Evolutionary conservation across 371 early-diverging fungal genomes (phyloP).

Genomic region (Rhizopus stolonifer): DNA sequence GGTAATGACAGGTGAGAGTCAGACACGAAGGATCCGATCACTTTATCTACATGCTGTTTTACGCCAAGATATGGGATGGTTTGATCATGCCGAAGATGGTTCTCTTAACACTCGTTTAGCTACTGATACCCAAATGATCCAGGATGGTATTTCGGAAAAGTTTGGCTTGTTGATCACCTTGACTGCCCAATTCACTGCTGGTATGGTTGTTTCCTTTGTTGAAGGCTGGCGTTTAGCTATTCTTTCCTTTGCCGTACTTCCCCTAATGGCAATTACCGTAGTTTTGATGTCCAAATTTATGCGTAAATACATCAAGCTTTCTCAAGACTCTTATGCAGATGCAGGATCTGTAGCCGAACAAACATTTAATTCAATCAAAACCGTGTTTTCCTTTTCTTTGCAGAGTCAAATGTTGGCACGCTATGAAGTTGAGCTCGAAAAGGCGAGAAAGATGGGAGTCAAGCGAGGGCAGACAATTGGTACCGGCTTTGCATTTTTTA

Average conservation of each 20-base stretch:
- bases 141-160: constrained; percentile 86
- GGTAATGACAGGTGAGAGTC: constrained; percentile 35
- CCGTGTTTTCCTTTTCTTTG: constrained; percentile 81
- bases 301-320: constrained; percentile 36
- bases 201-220: constrained; percentile 61
- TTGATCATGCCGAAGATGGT: constrained; percentile 67
- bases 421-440: constrained; percentile 56
- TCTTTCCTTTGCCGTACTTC: constrained; percentile 71
- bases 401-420: constrained; percentile 64
- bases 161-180: constrained; percentile 68
- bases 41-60: constrained; percentile 70
- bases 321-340: constrained; percentile 38
- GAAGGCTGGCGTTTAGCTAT: constrained; percentile 71
- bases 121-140: constrained; percentile 71
- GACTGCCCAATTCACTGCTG: constrained; percentile 29
- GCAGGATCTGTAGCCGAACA: constrained; percentile 55
- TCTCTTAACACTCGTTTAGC: constrained; percentile 72
- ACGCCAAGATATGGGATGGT: constrained; percentile 86
- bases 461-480: constrained; percentile 53
- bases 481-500: constrained; percentile 57
- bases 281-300: constrained; percentile 65
- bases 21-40: constrained; percentile 34
- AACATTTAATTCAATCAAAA: constrained; percentile 80
- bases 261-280: constrained; percentile 47
- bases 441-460: constrained; percentile 57